These are phyloP conservation scores for Phytophthora colocasiae DNA, from an alignment of 352 stramenopile genomes.

Conservation along the genomic window DNA sequence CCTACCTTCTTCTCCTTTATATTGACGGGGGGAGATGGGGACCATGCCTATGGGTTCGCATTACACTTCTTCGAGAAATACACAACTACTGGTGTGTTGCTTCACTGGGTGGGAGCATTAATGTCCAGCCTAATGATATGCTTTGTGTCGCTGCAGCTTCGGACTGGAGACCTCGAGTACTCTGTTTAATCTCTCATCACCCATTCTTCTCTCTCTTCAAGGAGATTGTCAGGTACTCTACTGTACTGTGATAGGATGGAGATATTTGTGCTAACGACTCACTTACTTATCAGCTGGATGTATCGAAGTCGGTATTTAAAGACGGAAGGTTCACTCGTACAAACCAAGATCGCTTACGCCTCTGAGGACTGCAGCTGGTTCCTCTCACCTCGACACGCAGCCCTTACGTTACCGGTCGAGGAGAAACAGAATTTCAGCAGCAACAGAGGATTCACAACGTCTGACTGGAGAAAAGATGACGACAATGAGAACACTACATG, in stretches of 20 bases:
- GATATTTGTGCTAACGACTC: slow-evolving; percentile 3
- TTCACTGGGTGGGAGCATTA: not conserved
- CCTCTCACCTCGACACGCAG: slow-evolving; percentile 50
- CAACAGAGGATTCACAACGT: slow-evolving; percentile 12
- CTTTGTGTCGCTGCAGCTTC: slow-evolving; percentile 9
- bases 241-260: not conserved
- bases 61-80: slow-evolving; percentile 64
- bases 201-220: slow-evolving; percentile 87
- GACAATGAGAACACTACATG: not conserved
- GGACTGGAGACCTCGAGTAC: slow-evolving; percentile 60
- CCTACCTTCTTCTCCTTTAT: slow-evolving; percentile 85
- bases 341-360: slow-evolving; percentile 54
- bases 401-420: not conserved
- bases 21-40: slow-evolving; percentile 76
- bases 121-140: not conserved
- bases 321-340: slow-evolving; percentile 41
- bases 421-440: slow-evolving; percentile 3
- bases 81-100: slow-evolving; percentile 16
- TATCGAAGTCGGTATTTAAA: slow-evolving; percentile 51
- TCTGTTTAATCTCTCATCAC: slow-evolving; percentile 84
- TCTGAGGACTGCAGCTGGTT: slow-evolving; percentile 63
- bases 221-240: slow-evolving; percentile 63
- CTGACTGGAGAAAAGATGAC: slow-evolving; percentile 12
- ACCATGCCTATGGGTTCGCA: slow-evolving; percentile 75
- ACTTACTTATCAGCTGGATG: slow-evolving; percentile 53